A percentile compares a stretch with the other conserved stretches of the same genome.
Conservation (phyloP, 202 grass and related monocot genomes). For the Sporobolus alterniflorus region DNA sequence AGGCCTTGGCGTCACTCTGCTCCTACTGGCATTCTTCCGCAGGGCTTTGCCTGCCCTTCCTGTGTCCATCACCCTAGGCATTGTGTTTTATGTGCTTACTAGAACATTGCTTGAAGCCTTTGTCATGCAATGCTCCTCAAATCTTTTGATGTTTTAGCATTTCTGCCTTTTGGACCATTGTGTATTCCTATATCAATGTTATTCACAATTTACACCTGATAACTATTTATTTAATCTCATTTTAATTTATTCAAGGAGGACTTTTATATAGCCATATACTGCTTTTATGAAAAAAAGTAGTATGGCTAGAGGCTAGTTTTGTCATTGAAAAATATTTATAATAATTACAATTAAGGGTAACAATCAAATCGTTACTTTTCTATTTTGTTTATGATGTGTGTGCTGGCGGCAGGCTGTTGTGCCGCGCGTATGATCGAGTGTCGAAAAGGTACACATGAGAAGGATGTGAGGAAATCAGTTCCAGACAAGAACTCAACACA, state of each 20-base stretch:
- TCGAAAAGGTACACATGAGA: too few species aligned
- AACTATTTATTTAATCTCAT: neutral
- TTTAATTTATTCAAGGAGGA: neutral
- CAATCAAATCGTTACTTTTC: too few species aligned
- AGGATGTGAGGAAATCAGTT: too few species aligned
- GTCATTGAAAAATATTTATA: too few species aligned
- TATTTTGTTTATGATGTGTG: too few species aligned
- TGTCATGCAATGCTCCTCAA: constrained; percentile 76
- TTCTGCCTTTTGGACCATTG: constrained; percentile 41
- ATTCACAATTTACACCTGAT: neutral
- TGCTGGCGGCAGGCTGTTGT: too few species aligned
- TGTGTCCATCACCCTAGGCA: constrained; percentile 78
- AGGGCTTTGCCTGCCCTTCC: constrained; percentile 91
- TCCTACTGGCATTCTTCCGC: constrained; percentile 72
- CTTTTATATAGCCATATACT: too few species aligned
- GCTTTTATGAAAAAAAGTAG: too few species aligned
- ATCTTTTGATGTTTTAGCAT: constrained; percentile 88
- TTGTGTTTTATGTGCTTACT: constrained; percentile 86
- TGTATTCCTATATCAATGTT: constrained; percentile 3
- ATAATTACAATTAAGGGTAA: too few species aligned
- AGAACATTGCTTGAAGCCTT: constrained; percentile 85
- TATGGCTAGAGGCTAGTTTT: too few species aligned
- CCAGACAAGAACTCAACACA: too few species aligned
- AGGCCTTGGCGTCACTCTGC: constrained; percentile 78
- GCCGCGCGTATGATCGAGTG: too few species aligned